Evolutionary conservation across 73 alveolate genomes (phyloP).

Genomic region (Tetrahymena borealis): DNA sequence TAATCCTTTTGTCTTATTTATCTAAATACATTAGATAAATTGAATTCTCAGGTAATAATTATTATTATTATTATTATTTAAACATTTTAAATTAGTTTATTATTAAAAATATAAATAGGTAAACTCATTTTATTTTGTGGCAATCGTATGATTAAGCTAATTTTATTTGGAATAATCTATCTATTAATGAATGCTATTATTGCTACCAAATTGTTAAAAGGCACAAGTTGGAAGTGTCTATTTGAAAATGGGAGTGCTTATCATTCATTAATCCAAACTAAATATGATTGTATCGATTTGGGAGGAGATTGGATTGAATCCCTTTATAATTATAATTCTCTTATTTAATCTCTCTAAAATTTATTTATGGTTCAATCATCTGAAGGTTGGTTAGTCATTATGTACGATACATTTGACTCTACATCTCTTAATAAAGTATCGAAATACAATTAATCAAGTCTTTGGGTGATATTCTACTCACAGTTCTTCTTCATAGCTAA

Average conservation of each 20-base stretch:
- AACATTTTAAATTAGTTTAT: no score
- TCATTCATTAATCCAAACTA: background rate
- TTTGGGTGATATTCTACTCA: constrained; percentile 13
- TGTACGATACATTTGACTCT: background rate
- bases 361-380: background rate
- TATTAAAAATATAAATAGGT: background rate
- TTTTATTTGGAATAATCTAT: background rate
- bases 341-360: background rate
- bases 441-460: background rate
- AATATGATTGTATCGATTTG: constrained; percentile 25
- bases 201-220: background rate
- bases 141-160: background rate
- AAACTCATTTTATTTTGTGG: background rate
- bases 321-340: background rate
- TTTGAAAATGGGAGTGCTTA: background rate
- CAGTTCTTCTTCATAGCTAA: constrained; percentile 22
- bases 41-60: background rate
- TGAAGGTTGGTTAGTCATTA: background rate
- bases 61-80: no score
- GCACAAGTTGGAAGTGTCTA: background rate
- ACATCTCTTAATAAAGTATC: background rate
- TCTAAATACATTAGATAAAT: background rate
- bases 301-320: constrained; percentile 33
- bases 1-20: background rate
- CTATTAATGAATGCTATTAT: background rate